A percentile compares a stretch with the other conserved stretches of the same genome.
Conservation (phyloP, 805 yeast species). For the Teunomyces lycoperdinae region DNA sequence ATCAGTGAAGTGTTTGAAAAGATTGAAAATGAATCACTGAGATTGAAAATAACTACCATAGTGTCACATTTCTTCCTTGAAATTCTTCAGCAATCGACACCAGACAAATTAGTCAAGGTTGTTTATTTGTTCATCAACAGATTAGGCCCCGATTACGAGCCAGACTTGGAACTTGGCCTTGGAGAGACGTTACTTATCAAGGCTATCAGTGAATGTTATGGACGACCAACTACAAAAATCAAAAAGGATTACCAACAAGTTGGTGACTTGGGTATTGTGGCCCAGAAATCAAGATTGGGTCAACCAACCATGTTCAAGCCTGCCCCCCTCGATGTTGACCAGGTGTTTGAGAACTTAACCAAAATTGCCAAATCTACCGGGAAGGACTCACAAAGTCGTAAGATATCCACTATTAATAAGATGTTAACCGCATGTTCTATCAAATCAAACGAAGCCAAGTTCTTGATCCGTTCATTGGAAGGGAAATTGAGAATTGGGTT, state of each 20-base stretch:
- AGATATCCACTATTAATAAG: constrained; percentile 75
- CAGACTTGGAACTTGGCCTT: constrained; percentile 84
- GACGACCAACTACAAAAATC: constrained; percentile 68
- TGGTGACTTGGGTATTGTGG: constrained; percentile 92
- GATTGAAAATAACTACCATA: constrained; percentile 75
- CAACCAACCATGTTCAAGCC: constrained; percentile 96
- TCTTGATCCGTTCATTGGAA: constrained; percentile 82
- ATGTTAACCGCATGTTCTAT: constrained; percentile 84
- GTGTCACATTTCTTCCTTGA: constrained; percentile 71
- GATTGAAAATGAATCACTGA: constrained; percentile 75
- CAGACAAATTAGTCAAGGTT: constrained; percentile 58
- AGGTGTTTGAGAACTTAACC: constrained; percentile 71
- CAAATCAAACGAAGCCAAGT: constrained; percentile 73
- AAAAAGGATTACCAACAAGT: constrained; percentile 70
- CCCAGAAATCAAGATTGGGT: constrained; percentile 73
- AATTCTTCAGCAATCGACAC: constrained; percentile 47
- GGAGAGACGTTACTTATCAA: constrained; percentile 89
- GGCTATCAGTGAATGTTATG: constrained; percentile 88
- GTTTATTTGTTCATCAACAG: constrained; percentile 85
- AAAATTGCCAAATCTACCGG: constrained; percentile 80
- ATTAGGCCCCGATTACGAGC: constrained; percentile 92
- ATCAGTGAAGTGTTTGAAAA: constrained; percentile 68
- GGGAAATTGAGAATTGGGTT: constrained; percentile 91
- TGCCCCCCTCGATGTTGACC: constrained; percentile 65
- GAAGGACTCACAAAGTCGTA: constrained; percentile 73